Percentiles rank a stretch among this genome's conserved stretches.
phyloP scores from a whole-genome alignment of 2,329 filamentous ascomycete species.

The Penicillium palitans region DNA sequence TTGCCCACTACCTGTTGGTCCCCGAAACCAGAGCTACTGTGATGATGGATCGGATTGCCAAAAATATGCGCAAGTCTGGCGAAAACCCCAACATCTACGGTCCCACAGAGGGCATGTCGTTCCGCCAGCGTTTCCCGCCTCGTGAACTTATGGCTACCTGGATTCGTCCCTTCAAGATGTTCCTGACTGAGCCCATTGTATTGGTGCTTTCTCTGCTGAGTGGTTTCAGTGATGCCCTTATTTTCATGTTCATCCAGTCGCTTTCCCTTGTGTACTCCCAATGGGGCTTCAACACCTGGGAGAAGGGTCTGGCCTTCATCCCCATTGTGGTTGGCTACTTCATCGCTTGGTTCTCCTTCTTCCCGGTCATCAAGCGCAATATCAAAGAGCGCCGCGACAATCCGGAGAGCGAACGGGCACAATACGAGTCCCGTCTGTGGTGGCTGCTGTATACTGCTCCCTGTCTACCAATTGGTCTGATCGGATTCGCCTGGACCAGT shows the following conservation, averaged over 20 bases:
- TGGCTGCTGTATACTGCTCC: constrained; percentile 62
- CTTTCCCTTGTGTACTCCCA: constrained; percentile 61
- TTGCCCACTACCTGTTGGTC: constrained; percentile 67
- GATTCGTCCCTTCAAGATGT: constrained; percentile 64
- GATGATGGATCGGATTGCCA: constrained; percentile 76
- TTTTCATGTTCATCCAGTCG: constrained; percentile 67
- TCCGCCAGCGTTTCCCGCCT: constrained; percentile 58
- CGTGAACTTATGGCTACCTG: constrained; percentile 60
- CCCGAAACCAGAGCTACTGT: constrained; percentile 77
- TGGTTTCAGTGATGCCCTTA: constrained; percentile 65
- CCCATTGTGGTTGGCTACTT: constrained; percentile 60
- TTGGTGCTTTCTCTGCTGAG: constrained; percentile 60
- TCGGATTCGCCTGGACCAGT: constrained; percentile 63
- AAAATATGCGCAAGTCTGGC: constrained; percentile 66
- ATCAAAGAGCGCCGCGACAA: constrained; percentile 48
- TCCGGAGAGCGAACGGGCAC: constrained; percentile 55
- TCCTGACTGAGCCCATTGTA: constrained; percentile 66
- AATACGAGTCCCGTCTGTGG: constrained; percentile 65
- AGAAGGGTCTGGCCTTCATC: constrained; percentile 56
- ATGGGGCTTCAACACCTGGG: constrained; percentile 56
- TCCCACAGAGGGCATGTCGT: constrained; percentile 67
- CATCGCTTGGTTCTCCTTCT: constrained; percentile 58
- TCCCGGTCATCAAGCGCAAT: constrained; percentile 56
- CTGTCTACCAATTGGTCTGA: constrained; percentile 60
- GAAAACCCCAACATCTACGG: constrained; percentile 65